Conservation (phyloP, 2,329 filamentous ascomycete species). For the Clathrospora elynae region DNA sequence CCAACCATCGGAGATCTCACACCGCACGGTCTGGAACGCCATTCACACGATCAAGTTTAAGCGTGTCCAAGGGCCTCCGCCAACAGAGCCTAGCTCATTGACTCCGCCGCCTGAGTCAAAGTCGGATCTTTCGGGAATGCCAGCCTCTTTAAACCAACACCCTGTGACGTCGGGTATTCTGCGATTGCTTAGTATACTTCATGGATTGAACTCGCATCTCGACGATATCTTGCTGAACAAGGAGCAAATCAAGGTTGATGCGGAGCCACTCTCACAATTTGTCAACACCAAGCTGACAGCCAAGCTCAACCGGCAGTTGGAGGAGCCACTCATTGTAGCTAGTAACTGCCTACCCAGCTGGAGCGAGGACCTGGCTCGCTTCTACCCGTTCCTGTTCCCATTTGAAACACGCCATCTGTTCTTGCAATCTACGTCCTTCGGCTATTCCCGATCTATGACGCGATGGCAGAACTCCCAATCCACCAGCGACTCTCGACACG, state of each 20-base stretch:
- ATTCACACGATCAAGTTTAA: slow-evolving; percentile 92
- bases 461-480: slow-evolving; percentile 93
- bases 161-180: slow-evolving; percentile 86
- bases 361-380: slow-evolving; percentile 90
- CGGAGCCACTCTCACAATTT: slow-evolving; percentile 88
- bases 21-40: slow-evolving; percentile 84
- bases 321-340: slow-evolving; percentile 94
- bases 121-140: slow-evolving; percentile 66
- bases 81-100: slow-evolving; percentile 71
- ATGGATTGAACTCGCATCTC: slow-evolving; percentile 89
- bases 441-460: slow-evolving; percentile 95
- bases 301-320: slow-evolving; percentile 93
- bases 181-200: slow-evolving; percentile 83
- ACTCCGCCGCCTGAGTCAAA: slow-evolving; percentile 57
- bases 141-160: slow-evolving; percentile 80
- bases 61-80: slow-evolving; percentile 80
- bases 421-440: slow-evolving; percentile 96
- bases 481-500: slow-evolving; percentile 77
- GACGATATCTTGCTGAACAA: slow-evolving; percentile 86
- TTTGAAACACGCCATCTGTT: slow-evolving; percentile 98
- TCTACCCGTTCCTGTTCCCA: slow-evolving; percentile 96
- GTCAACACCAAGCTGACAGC: slow-evolving; percentile 98
- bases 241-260: slow-evolving; percentile 70
- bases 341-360: slow-evolving; percentile 95
- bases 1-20: slow-evolving; percentile 67